Conservation (phyloP, 768 basidiomycete genomes). For the Lactarius pseudohatsudake region DNA sequence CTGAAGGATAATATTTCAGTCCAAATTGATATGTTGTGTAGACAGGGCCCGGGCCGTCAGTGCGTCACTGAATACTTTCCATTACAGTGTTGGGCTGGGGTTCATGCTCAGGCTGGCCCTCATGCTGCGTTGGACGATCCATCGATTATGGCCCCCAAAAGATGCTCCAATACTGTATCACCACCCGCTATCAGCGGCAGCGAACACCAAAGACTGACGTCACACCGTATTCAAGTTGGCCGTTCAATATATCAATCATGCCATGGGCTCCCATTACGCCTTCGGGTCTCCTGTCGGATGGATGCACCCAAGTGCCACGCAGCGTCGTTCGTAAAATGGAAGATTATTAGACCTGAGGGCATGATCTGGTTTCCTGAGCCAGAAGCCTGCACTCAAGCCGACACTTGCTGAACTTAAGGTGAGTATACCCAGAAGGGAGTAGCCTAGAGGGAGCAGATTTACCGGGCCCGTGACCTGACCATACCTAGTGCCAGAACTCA, state of each 20-base stretch:
- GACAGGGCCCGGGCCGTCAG: background rate
- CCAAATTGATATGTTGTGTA: background rate
- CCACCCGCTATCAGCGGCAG: background rate
- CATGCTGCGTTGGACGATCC: background rate
- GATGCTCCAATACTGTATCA: background rate
- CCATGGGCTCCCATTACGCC: background rate
- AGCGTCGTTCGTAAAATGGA: background rate
- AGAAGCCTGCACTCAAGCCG: background rate
- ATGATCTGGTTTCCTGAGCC: background rate
- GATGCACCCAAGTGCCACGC: background rate
- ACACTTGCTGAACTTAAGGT: background rate
- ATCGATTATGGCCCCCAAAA: background rate
- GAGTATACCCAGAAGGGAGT: background rate
- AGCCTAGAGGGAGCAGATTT: background rate
- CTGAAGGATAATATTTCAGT: background rate
- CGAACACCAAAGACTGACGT: background rate
- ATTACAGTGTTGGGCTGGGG: background rate
- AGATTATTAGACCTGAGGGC: background rate
- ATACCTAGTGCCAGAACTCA: background rate
- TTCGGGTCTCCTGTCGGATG: background rate
- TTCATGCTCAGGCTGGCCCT: background rate
- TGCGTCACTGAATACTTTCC: background rate
- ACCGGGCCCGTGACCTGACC: background rate
- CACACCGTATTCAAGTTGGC: background rate
- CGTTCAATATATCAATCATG: background rate